Base-by-base conservation (phyloP, 345 rosid genomes). In the Rhizophora mangle region DNA sequence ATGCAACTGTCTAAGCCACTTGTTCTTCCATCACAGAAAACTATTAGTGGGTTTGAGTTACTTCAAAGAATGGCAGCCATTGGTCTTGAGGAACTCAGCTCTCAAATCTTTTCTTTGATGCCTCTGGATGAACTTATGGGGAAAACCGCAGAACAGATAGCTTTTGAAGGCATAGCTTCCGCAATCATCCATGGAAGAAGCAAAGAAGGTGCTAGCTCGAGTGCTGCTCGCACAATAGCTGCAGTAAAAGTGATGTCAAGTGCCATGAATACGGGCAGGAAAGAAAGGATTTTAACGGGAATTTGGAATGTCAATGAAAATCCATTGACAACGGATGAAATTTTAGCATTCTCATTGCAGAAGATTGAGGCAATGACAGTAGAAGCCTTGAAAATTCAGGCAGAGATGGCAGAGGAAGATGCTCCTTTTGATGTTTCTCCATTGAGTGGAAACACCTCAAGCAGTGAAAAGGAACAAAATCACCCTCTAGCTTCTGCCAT, bases 111-210 rank as follows among this genome's bases (percentile, higher is more conserved):
- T 61, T 82, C 86, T 1, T 60, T 79, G 34, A 87, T 94, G 97
- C 88, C 93, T 0, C 72, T 87, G 54, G 98, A 94, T 24, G 98
- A 94, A 70, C 83, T 94, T 27, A 77, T 82, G 36, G 98, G 96
- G 20, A 94, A 94, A 78, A 89, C 98, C 11, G 98, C 97, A 2
- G 97, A 94, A 47, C 98, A 91, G 80, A 85, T 94, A 63, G 98
- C 98, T 63, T 94, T 94, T 21, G 98, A 94, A 77, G 98, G 98
- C 34, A 86, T 94, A 59, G 98, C 98, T 20, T 91, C 96, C 5
- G 93, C 96, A 18, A 88, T 94, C 81, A 89, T 94, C 70, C 97
- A 91, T 52, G 97, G 97, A 30, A 85, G 98, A 78, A 89, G 83
- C 80, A 94, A 86, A 78, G 98, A 94, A 78, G 87, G 88, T 18